Evolutionary conservation across 2,329 filamentous ascomycete genomes (phyloP).

Genomic region (Pezicula neosporulosa): DNA sequence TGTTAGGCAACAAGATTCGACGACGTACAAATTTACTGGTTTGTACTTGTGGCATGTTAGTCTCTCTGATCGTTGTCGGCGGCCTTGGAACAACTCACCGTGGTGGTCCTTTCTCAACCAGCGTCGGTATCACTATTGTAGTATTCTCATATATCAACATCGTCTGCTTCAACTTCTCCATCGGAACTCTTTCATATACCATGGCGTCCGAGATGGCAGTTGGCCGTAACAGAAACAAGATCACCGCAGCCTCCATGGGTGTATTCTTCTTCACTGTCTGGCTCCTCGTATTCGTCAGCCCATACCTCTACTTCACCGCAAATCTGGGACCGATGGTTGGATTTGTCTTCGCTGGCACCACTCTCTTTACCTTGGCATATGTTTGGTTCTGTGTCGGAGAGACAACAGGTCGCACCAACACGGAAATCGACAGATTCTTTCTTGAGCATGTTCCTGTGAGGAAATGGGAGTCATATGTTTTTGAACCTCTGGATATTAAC

Average conservation of each 20-base stretch:
- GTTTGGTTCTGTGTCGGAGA: constrained; percentile 37
- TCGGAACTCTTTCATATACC: constrained; percentile 38
- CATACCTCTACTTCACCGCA: constrained; percentile 38
- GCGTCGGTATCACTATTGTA: constrained; percentile 31
- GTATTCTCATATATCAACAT: constrained; percentile 41
- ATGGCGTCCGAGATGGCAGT: constrained; percentile 44
- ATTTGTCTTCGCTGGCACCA: constrained; percentile 33
- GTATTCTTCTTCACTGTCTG: constrained; percentile 41
- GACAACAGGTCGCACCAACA: constrained; percentile 31
- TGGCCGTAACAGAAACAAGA: constrained; percentile 44
- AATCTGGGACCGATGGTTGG: constrained; percentile 35
- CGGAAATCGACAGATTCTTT: constrained; percentile 36
- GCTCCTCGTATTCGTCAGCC: constrained; percentile 35
- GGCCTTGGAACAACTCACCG: constrained; percentile 31
- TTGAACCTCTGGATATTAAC: too few species aligned
- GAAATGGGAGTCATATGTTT: constrained; percentile 25
- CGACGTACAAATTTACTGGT: constrained; percentile 35
- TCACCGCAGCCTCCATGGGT: constrained; percentile 37
- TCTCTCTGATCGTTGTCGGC: constrained; percentile 38
- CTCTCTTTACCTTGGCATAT: constrained; percentile 31
- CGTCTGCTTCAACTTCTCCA: constrained; percentile 41
- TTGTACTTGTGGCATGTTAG: constrained; percentile 35
- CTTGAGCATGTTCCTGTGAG: constrained; percentile 18
- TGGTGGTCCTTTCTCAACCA: constrained; percentile 10
- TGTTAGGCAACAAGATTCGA: constrained; percentile 37